A percentile compares a stretch with the other conserved stretches of the same genome.
phyloP scores from a whole-genome alignment of 495 filamentous ascomycete species.

The Neurospora pannonica region DNA sequence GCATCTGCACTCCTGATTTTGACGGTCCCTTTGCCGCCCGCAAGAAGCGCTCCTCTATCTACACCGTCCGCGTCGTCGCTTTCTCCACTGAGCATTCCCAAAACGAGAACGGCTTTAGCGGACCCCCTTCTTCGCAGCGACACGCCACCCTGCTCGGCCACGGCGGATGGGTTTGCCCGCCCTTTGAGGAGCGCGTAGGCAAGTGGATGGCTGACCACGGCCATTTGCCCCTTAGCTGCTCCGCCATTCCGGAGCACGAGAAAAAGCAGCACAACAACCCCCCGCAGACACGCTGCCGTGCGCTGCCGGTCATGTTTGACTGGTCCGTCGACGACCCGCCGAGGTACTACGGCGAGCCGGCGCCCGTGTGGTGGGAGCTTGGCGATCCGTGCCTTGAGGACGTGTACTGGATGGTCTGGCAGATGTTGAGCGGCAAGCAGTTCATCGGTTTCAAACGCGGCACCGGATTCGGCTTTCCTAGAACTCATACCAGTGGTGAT shows the following conservation, averaged over 20 bases:
- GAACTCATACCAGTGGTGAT: neutral
- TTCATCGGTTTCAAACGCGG: slow-evolving; percentile 13
- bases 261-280: slow-evolving; percentile 2
- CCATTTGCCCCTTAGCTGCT: neutral
- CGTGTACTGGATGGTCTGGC: slow-evolving; percentile 19
- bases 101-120: slow-evolving; percentile 13
- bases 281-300: slow-evolving; percentile 1
- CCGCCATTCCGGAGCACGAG: neutral
- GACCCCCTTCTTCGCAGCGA: slow-evolving; percentile 8
- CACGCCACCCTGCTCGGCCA: slow-evolving; percentile 8
- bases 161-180: slow-evolving; percentile 19
- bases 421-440: slow-evolving; percentile 13
- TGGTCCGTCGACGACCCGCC: slow-evolving; percentile 1
- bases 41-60: slow-evolving; percentile 9
- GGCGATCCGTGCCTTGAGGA: slow-evolving; percentile 18
- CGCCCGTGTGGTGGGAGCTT: slow-evolving; percentile 13
- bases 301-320: slow-evolving; percentile 8
- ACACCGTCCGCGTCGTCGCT: slow-evolving; percentile 15
- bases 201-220: slow-evolving; percentile 1
- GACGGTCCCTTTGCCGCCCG: slow-evolving; percentile 1
- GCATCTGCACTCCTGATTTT: neutral
- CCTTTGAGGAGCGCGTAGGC: slow-evolving; percentile 14
- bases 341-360: slow-evolving; percentile 9
- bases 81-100: slow-evolving; percentile 2
- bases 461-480: slow-evolving; percentile 9